Evolutionary conservation across 805 yeast species (phyloP).

Genomic region (Brettanomyces anomalus): DNA sequence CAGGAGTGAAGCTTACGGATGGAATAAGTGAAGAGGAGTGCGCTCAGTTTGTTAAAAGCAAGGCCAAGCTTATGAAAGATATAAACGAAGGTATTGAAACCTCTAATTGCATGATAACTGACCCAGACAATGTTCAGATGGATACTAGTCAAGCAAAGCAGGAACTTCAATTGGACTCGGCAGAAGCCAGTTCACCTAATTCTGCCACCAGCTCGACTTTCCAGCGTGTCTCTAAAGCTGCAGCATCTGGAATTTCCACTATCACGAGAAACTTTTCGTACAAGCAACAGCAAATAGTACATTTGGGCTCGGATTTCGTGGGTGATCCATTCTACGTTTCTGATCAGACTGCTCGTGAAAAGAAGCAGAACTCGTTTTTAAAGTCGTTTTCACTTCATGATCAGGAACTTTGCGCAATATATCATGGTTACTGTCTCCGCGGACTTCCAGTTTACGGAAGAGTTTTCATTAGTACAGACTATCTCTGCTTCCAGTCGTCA

Average conservation of each 20-base stretch:
- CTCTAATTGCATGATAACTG: conserved; percentile 8
- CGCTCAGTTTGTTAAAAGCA: conserved; percentile 15
- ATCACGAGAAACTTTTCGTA: neutral
- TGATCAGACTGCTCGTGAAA: neutral
- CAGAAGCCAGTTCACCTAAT: no score
- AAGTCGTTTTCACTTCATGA: conserved; percentile 56
- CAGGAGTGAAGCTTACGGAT: conserved; percentile 17
- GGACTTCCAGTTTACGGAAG: conserved; percentile 79
- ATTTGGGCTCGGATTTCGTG: neutral
- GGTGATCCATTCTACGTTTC: conserved; percentile 3
- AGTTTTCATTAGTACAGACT: conserved; percentile 57
- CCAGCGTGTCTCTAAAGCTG: neutral
- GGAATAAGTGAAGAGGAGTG: conserved; percentile 17
- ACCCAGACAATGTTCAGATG: no score
- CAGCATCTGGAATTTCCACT: conserved; percentile 1
- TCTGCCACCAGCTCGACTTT: no score
- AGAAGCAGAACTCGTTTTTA: conserved; percentile 17
- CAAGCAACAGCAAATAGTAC: neutral
- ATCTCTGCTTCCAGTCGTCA: conserved; percentile 73
- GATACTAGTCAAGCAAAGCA: no score
- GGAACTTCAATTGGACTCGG: no score
- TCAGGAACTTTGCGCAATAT: conserved; percentile 53
- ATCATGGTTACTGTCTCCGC: conserved; percentile 59
- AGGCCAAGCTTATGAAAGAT: conserved; percentile 15
- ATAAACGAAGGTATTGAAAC: conserved; percentile 19